These are phyloP conservation scores for Quercus engelmannii DNA, from an alignment of 306 rosid genomes.

Conservation along the genomic window DNA sequence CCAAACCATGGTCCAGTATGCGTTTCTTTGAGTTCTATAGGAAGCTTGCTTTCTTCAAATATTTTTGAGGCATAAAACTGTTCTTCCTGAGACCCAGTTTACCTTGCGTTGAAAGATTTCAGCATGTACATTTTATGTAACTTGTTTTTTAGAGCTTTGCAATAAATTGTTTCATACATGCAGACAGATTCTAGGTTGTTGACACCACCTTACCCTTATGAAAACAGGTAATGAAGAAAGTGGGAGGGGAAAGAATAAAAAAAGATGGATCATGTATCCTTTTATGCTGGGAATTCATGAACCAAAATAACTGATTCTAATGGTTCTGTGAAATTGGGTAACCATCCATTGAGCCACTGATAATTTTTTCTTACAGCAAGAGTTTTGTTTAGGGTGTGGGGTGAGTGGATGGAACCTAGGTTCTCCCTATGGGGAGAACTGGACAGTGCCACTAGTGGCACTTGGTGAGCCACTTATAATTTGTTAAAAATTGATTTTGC, in stretches of 20 bases:
- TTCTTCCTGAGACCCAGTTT: not conserved
- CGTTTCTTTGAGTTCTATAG: not conserved
- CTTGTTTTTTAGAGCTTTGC: not conserved
- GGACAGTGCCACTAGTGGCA: too few relatives aligned
- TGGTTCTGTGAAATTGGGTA: not conserved
- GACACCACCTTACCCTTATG: not conserved
- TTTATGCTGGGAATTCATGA: not conserved
- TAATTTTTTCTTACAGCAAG: not conserved
- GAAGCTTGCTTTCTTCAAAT: not conserved
- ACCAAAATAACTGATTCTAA: not conserved
- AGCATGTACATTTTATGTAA: not conserved
- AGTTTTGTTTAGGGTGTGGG: too few relatives aligned
- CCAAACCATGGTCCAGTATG: not conserved
- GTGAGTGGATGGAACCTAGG: too few relatives aligned
- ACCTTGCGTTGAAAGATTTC: not conserved
- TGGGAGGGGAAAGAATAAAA: too few relatives aligned
- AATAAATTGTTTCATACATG: not conserved
- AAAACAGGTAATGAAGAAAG: not conserved
- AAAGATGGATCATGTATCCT: not conserved
- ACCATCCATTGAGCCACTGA: not conserved
- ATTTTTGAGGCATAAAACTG: not conserved
- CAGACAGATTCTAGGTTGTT: not conserved
- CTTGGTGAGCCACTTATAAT: too few relatives aligned
- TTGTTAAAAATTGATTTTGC: not conserved
- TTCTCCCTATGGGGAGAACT: too few relatives aligned